Base-by-base conservation (phyloP, 345 rosid genomes). In the Fremontodendron californicum region DNA sequence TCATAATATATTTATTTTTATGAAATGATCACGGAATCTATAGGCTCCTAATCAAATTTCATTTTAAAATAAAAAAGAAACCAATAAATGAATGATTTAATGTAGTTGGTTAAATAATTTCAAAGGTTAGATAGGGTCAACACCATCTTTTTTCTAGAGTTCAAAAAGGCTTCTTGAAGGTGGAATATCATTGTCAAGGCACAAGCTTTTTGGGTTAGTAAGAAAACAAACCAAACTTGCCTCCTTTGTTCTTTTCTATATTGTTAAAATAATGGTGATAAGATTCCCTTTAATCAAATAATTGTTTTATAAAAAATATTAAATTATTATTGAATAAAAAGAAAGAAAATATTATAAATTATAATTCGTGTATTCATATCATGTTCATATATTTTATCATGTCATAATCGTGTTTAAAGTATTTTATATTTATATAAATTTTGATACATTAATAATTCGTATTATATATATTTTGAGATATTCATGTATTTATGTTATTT, bases 111-210 rank as follows among this genome's bases (percentile, higher is more conserved):
- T 37, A 37, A 19, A 37, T 65, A 65, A 37, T 65, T 65, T 65
- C 27, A 37, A 64, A 19, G 25, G 70, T 37, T 65, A 6, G 33
- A 40, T 12, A 40, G 51, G 51, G 71, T 67, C 51, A 25, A 67
- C 45, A 61, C n/a, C 9, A 5, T 25, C 31, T 29, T 61, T 23
- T 67, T 12, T 18, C 21, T 35, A 35, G 49, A 73, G 45, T 15
- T 73, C 48, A 37, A 54, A 35, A 73, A 35, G 62, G 48, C 35
- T 40, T 51, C 27, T 33, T 49, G 80, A 84, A 74, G 82, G 71
- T 66, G 78, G 67, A 35, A 69, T 51, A 70, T 77, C 78, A 65
- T 73, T 84, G 31, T 81, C 79, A 77, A 27, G 62, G 48, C 71
- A 23, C 76, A 57, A 75, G 67, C 64, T 51, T 81, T 18, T 75